These are phyloP conservation scores for Backusella sp. DNA, from an alignment of 192 early-diverging fungal species.

Conservation along the genomic window DNA sequence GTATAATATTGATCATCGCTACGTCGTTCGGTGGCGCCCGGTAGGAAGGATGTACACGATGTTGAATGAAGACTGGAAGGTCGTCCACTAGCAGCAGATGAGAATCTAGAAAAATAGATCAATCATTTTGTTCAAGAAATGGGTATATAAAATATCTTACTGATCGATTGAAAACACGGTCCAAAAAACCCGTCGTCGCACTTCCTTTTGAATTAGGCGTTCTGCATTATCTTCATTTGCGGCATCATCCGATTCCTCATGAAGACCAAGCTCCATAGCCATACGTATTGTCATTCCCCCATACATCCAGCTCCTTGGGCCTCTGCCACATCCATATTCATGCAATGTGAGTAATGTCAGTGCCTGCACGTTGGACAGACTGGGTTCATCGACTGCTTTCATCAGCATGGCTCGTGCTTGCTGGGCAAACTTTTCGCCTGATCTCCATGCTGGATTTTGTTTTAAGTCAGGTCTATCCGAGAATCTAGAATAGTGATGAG, in stretches of 20 bases:
- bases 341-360: conserved; percentile 47
- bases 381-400: conserved; percentile 43
- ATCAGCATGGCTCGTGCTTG: conserved; percentile 40
- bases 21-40: conserved; percentile 22
- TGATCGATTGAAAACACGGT: conserved; percentile 46
- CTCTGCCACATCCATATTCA: conserved; percentile 48
- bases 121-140: too few relatives aligned
- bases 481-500: conserved; percentile 27
- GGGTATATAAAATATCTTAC: conserved; percentile 18
- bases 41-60: conserved; percentile 48
- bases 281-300: conserved; percentile 44
- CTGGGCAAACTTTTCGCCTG: conserved; percentile 54
- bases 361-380: conserved; percentile 48
- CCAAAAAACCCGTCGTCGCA: conserved; percentile 52
- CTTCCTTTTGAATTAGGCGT: conserved; percentile 47
- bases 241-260: conserved; percentile 36
- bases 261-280: conserved; percentile 52
- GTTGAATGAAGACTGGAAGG: conserved; percentile 47
- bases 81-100: conserved; percentile 43
- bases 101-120: conserved; percentile 19
- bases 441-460: conserved; percentile 44
- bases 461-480: conserved; percentile 46
- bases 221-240: conserved; percentile 16
- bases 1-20: conserved; percentile 10
- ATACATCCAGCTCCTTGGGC: conserved; percentile 61